phyloP scores from a whole-genome alignment of 768 basidiomycete species.

The Mycena capillaripes region DNA sequence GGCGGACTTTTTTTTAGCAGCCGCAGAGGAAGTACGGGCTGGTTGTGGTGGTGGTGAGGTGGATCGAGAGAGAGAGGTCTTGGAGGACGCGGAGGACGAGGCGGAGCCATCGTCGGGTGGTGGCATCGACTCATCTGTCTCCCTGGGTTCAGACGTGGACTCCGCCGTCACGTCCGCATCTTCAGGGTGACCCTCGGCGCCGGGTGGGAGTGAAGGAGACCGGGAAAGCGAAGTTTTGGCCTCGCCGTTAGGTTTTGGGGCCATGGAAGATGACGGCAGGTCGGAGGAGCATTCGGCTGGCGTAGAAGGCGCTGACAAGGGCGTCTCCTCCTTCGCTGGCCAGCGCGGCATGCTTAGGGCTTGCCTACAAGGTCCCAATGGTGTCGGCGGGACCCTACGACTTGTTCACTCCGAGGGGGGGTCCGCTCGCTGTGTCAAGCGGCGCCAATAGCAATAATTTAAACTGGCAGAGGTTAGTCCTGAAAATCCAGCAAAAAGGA shows the following conservation, averaged over 20 bases:
- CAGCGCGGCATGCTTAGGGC: slow-evolving; percentile 12
- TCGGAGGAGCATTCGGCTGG: slow-evolving; percentile 31
- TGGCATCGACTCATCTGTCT: slow-evolving; percentile 28
- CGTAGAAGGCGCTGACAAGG: slow-evolving; percentile 14
- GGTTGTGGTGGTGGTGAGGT: slow-evolving; percentile 56
- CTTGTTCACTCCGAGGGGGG: slow-evolving; percentile 8
- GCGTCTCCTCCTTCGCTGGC: slow-evolving; percentile 10
- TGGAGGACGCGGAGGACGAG: slow-evolving; percentile 50
- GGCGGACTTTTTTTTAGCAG: slow-evolving; percentile 53
- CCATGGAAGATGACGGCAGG: slow-evolving; percentile 34
- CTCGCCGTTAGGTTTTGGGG: slow-evolving; percentile 4
- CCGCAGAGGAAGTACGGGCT: slow-evolving; percentile 40
- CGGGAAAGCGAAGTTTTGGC: slow-evolving; percentile 40
- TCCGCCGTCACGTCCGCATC: slow-evolving; percentile 2
- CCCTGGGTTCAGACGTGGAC: neutral
- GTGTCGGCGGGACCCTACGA: slow-evolving; percentile 1
- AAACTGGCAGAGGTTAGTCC: slow-evolving; percentile 32
- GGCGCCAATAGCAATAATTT: slow-evolving; percentile 27
- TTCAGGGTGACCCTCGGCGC: slow-evolving; percentile 39
- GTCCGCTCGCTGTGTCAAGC: slow-evolving; percentile 15
- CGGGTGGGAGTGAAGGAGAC: slow-evolving; percentile 41
- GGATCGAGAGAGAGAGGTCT: slow-evolving; percentile 53
- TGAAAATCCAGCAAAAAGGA: slow-evolving; percentile 19
- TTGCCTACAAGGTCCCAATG: slow-evolving; percentile 2
- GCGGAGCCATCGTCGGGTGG: slow-evolving; percentile 41